Percentiles rank a stretch among this genome's conserved stretches.
These are phyloP conservation scores for Singerocomus inundabilis DNA, from an alignment of 1,284 basidiomycete species.

Conservation along the genomic window DNA sequence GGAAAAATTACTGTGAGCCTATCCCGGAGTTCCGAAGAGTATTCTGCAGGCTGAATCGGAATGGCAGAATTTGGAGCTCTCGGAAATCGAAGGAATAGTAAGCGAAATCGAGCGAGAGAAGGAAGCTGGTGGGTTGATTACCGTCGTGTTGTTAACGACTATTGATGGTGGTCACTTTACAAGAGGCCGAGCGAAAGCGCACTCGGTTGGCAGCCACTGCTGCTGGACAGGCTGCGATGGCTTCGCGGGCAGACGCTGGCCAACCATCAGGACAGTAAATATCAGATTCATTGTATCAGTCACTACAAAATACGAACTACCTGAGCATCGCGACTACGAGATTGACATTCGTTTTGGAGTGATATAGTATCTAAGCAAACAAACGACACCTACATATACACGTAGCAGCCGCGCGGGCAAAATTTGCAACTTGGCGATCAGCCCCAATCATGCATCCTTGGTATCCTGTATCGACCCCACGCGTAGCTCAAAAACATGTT, in stretches of 20 bases:
- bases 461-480: conserved; percentile 10
- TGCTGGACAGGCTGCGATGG: conserved; percentile 84
- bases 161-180: conserved; percentile 64
- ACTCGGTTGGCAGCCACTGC: conserved; percentile 64
- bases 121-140: conserved; percentile 71
- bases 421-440: neutral
- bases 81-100: conserved; percentile 90
- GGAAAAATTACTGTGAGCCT: conserved; percentile 81
- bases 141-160: conserved; percentile 46
- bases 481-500: conserved; percentile 68
- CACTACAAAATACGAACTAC: conserved; percentile 7
- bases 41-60: conserved; percentile 4
- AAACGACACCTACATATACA: conserved; percentile 9
- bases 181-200: conserved; percentile 91
- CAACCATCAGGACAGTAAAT: conserved; percentile 40
- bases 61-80: conserved; percentile 74
- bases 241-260: conserved; percentile 49
- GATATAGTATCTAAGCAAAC: conserved; percentile 11
- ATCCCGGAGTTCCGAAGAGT: neutral
- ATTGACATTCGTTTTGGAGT: neutral
- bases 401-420: neutral
- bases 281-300: conserved; percentile 13
- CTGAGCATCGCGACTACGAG: neutral
- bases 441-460: conserved; percentile 17
- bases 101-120: conserved; percentile 92